Evolutionary conservation across 257 asterid species (phyloP), one percentile per base, ranked within the genome.

Genomic region (Cinchona pubescens): DNA sequence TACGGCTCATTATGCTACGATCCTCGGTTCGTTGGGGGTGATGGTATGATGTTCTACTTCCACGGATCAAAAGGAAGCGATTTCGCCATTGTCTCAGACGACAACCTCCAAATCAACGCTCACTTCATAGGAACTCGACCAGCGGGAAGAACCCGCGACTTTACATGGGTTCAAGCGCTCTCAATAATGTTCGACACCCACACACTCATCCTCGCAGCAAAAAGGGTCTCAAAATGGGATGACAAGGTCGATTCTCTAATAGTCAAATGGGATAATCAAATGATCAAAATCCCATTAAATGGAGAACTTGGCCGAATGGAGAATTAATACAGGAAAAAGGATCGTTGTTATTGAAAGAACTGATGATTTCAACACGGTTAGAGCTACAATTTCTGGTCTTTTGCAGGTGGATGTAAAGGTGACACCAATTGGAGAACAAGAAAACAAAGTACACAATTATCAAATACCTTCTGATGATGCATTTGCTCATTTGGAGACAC

Each of bases 1-100:
- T 82, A 46, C 34, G 97, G 97, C 40, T 74, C 92, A 18, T 67
- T 88, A 14, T 91, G 97, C 78, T 89, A 88, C 11, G 93, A 91
- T 72, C 97, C 97, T 0, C 91, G 97, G 16, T 89, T 91, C 45
- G 85, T 91, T 18, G 97, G 97, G 1, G 97, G 93, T 7, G 93
- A 91, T 14, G 97, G 97, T 1, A 87, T 86, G 35, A 87, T 91
- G 89, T 91, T 91, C 88, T 91, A 88, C 89, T 91, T 91, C 92
- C 97, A 91, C 8, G 96, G 97, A 74, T 77, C 83, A 5, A 88
- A 86, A 76, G 93, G 89, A 1, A 64, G 83, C 3, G 78, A 85
- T 46, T 91, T 86, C 30, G 90, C 97, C 65, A 86, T 89, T 19
- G 85, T 91, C 72, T 86, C 93, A 0, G 97, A 89, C 58, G 85